These are phyloP conservation scores for Kwoniella dendrophila DNA, from an alignment of 768 basidiomycete genomes.

Conservation along the genomic window DNA sequence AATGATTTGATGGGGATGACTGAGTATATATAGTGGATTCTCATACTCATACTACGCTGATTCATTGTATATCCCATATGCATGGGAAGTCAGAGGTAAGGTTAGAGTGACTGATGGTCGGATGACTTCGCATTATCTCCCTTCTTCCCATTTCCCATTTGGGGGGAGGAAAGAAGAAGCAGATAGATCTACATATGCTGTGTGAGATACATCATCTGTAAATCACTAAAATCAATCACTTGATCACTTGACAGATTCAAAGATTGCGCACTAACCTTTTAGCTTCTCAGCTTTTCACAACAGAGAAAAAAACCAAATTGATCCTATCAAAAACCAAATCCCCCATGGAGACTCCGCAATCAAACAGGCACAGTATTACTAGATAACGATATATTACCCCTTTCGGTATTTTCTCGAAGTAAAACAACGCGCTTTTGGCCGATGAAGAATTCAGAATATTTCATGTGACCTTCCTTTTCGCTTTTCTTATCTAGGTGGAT, in stretches of 20 bases:
- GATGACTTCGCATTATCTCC: slow-evolving; percentile 1
- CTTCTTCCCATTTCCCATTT: neutral
- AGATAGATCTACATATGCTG: too few relatives aligned
- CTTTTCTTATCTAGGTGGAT: neutral
- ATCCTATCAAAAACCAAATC: neutral
- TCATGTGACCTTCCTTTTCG: neutral
- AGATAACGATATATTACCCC: neutral
- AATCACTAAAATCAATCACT: neutral
- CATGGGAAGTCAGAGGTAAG: too few relatives aligned
- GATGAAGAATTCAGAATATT: neutral
- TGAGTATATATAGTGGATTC: slow-evolving; percentile 5
- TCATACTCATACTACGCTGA: too few relatives aligned
- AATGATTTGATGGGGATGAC: neutral
- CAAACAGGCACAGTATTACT: neutral
- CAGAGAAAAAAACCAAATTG: slow-evolving; percentile 1
- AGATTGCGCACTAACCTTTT: neutral
- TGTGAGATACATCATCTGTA: neutral
- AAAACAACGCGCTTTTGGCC: neutral
- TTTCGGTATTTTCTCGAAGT: neutral
- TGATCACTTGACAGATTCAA: slow-evolving; percentile 6
- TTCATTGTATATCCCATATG: neutral
- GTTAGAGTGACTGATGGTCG: too few relatives aligned
- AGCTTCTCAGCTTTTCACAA: too few relatives aligned
- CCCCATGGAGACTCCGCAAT: slow-evolving; percentile 5
- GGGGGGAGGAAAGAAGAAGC: too few relatives aligned